Percentiles rank a stretch among this genome's conserved stretches.
Evolutionary conservation across 331 rosid species (phyloP).

Genomic region (Stylosanthes scabra): DNA sequence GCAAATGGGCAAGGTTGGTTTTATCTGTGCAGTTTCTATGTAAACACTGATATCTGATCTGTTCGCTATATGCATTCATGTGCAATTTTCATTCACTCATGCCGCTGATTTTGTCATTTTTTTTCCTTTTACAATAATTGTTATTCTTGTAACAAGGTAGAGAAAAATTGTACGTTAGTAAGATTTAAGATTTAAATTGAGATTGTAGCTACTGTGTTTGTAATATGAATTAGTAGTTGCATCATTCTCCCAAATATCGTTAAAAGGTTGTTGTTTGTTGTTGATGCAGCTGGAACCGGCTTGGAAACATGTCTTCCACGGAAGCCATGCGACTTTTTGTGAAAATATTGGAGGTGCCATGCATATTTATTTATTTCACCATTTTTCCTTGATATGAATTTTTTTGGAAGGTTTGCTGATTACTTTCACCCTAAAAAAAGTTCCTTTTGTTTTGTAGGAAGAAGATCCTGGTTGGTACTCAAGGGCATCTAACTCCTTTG

Average conservation of each 20-base stretch:
- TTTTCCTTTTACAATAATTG: background rate
- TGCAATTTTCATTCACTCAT: background rate
- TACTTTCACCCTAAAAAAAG: conserved; percentile 1
- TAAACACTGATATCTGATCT: conserved; percentile 23
- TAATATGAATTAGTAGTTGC: conserved; percentile 6
- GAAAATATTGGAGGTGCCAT: conserved; percentile 84
- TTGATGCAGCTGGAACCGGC: conserved; percentile 91
- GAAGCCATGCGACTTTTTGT: conserved; percentile 99
- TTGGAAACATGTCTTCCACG: conserved; percentile 79
- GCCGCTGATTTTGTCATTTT: conserved; percentile 1
- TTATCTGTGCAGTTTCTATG: too few relatives aligned
- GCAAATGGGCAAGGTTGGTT: conserved; percentile 94
- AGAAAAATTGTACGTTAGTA: too few relatives aligned
- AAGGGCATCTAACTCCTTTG: conserved; percentile 74
- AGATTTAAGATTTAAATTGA: too few relatives aligned
- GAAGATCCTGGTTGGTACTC: conserved; percentile 98
- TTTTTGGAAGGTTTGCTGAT: conserved; percentile 36
- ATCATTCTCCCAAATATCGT: conserved; percentile 25
- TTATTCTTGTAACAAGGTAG: background rate
- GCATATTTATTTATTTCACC: conserved; percentile 8
- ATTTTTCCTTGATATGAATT: background rate
- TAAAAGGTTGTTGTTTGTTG: conserved; percentile 24
- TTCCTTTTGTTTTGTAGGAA: conserved; percentile 59
- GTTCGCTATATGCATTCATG: background rate
- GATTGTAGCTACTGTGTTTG: too few relatives aligned